A percentile compares a stretch with the other conserved stretches of the same genome.
Evolutionary conservation across 148 eudicot genomes (phyloP).

Genomic region (Silene latifolia): DNA sequence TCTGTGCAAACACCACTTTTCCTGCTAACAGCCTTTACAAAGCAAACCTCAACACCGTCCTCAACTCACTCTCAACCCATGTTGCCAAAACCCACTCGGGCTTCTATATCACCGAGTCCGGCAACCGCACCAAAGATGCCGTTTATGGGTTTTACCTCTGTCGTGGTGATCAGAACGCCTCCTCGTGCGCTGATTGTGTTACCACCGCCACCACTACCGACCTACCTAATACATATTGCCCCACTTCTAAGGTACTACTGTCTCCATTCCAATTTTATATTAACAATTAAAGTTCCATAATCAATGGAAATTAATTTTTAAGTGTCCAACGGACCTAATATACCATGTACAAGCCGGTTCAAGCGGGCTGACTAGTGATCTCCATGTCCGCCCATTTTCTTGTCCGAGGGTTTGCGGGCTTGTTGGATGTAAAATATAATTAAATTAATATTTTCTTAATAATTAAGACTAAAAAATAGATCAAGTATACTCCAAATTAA

Average conservation of each 20-base stretch:
- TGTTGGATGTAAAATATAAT: too few species aligned
- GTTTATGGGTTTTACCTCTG: slow-evolving; percentile 29
- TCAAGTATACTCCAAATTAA: too few species aligned
- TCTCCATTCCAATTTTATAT: too few species aligned
- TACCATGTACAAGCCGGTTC: too few species aligned
- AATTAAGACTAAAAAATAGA: too few species aligned
- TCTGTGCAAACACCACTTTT: slow-evolving; percentile 2
- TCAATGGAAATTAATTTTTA: too few species aligned
- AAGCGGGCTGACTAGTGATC: too few species aligned
- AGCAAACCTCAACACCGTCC: slow-evolving; percentile 11
- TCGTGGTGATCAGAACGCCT: slow-evolving; percentile 27
- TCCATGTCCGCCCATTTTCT: too few species aligned
- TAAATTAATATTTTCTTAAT: too few species aligned
- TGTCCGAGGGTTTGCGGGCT: too few species aligned
- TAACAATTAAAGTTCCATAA: too few species aligned
- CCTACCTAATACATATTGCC: slow-evolving; percentile 14
- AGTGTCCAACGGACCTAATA: too few species aligned
- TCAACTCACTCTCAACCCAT: slow-evolving; percentile 14
- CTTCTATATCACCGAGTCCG: slow-evolving; percentile 10
- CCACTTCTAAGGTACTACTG: neutral
- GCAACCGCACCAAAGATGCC: neutral
- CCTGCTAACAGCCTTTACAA: slow-evolving; percentile 3
- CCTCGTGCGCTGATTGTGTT: slow-evolving; percentile 13
- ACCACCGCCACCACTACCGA: neutral
- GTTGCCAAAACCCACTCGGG: slow-evolving; percentile 4